These are phyloP conservation scores for Phalaenopsis aphrodite DNA, from an alignment of 106 monocot species.

Conservation along the genomic window DNA sequence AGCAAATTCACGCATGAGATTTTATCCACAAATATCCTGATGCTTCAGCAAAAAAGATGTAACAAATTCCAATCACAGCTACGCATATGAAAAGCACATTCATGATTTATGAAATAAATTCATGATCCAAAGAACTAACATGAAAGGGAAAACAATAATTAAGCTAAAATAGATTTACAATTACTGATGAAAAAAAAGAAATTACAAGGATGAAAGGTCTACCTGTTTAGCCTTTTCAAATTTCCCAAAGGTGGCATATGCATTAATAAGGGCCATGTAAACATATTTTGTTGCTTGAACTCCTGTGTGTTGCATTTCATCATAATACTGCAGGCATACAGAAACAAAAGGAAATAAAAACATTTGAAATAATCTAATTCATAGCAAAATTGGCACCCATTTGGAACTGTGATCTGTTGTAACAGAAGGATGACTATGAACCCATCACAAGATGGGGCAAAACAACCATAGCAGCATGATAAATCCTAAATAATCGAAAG, in stretches of 20 bases:
- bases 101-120: not conserved
- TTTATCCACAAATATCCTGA: too few species aligned
- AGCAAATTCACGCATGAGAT: too few species aligned
- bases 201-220: not conserved
- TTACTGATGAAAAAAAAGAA: not conserved
- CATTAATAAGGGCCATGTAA: constrained; percentile 71
- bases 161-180: not conserved
- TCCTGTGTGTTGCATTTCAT: constrained; percentile 50
- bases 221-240: constrained; percentile 91
- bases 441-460: not conserved
- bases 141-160: not conserved
- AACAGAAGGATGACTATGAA: not conserved
- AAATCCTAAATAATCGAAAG: not conserved
- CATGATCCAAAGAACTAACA: not conserved
- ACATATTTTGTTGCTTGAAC: constrained; percentile 43
- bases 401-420: not conserved
- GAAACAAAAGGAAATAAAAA: not conserved
- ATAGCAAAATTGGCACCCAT: not conserved
- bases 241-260: constrained; percentile 66
- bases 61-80: not conserved
- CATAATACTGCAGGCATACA: constrained; percentile 39
- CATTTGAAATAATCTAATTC: not conserved
- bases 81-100: not conserved
- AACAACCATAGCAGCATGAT: not conserved
- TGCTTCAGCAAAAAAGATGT: not conserved